Percentiles rank a stretch among this genome's conserved stretches.
Conservation (phyloP, 345 rosid species). For the Syzygium jambos region DNA sequence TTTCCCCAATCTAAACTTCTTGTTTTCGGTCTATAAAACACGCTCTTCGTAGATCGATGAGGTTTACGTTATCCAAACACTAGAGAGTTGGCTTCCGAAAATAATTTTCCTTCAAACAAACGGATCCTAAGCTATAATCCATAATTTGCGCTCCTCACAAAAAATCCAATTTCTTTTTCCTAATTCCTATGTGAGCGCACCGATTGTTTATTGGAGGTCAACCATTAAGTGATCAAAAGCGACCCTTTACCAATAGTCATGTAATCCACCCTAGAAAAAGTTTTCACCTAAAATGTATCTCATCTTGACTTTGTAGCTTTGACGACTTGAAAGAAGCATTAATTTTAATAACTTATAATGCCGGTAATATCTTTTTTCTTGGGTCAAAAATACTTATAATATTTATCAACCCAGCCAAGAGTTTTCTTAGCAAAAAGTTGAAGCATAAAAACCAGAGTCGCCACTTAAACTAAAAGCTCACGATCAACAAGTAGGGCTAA, state of each 20-base stretch:
- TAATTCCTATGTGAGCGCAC: neutral
- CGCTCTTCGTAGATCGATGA: too few species aligned
- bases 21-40: neutral
- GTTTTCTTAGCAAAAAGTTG: too few species aligned
- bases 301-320: neutral
- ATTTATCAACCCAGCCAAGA: neutral
- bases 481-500: too few species aligned
- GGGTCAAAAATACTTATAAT: neutral
- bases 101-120: neutral
- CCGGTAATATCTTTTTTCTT: fast-evolving
- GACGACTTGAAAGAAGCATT: neutral
- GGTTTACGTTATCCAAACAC: too few species aligned
- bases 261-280: neutral
- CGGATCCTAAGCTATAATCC: neutral
- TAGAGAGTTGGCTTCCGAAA: neutral
- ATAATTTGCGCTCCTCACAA: neutral
- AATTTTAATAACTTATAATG: neutral
- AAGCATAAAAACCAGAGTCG: too few species aligned
- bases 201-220: neutral
- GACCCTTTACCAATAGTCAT: neutral
- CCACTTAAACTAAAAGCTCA: too few species aligned
- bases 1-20: neutral
- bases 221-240: neutral
- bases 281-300: neutral
- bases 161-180: neutral